Evolutionary conservation across 306 rosid genomes (phyloP).

Genomic region (Senna tora): DNA sequence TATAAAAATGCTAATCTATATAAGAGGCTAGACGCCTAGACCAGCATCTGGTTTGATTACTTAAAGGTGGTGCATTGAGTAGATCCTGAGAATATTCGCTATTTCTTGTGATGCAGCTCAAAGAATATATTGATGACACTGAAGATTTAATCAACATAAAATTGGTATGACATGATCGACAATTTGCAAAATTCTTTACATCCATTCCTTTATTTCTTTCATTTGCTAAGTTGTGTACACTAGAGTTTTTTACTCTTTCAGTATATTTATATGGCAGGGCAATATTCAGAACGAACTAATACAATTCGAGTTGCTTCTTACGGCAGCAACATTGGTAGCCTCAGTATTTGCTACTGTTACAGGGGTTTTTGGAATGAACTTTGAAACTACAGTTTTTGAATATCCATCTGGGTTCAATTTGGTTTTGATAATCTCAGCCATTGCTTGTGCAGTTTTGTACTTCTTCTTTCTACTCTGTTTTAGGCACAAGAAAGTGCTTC

Average conservation of each 20-base stretch:
- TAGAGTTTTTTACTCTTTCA: neutral
- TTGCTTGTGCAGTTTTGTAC: slow-evolving; percentile 58
- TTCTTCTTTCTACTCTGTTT: slow-evolving; percentile 60
- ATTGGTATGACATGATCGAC: slow-evolving; percentile 63
- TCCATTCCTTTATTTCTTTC: slow-evolving; percentile 26
- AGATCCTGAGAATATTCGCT: slow-evolving; percentile 30
- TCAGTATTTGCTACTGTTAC: slow-evolving; percentile 75
- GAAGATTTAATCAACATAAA: slow-evolving; percentile 97
- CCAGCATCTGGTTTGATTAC: slow-evolving; percentile 25
- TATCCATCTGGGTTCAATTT: slow-evolving; percentile 57
- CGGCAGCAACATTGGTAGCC: slow-evolving; percentile 84
- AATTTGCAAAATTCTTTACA: slow-evolving; percentile 26
- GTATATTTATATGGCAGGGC: slow-evolving; percentile 55
- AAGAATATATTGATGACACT: slow-evolving; percentile 96
- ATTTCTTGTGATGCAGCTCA: slow-evolving; percentile 67
- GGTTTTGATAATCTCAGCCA: slow-evolving; percentile 63
- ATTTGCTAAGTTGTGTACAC: slow-evolving; percentile 29
- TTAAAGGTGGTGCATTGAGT: slow-evolving; percentile 3
- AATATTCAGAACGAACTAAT: slow-evolving; percentile 92
- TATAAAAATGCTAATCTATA: neutral
- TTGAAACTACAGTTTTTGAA: slow-evolving; percentile 55
- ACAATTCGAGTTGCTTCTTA: slow-evolving; percentile 87
- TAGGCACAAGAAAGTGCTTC: slow-evolving; percentile 71
- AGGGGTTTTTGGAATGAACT: slow-evolving; percentile 93
- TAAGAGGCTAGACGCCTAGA: neutral